Base-by-base conservation (phyloP, 1,284 basidiomycete species). In the Trametes pubescens region DNA sequence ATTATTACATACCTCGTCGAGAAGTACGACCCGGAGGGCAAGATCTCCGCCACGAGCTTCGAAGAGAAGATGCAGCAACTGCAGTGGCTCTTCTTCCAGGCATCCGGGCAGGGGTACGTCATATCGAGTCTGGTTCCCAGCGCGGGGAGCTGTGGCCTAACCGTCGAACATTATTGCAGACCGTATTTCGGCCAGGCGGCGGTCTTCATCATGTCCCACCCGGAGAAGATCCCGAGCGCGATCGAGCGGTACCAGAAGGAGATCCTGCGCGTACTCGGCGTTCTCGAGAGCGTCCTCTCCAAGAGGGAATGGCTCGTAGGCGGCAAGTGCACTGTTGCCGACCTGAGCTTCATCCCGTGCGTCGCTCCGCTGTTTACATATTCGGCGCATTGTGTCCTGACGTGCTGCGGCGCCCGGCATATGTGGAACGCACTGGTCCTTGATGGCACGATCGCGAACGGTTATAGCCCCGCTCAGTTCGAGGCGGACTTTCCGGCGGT, bases 1-100 rank as follows among this genome's bases (percentile, higher is more conserved):
- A 77, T 77, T 64, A 51, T 80, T 18, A 44, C 62, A 7, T 79
- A 79, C 69, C 66, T 80, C 38, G 69, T 74, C 46, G 71, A 72
- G 48, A 73, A 69, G 57, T 79, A 79, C 70, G 77, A 79, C 66
- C 66, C 57, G 6, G 74, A 77, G 57, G 64, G 71, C 65, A 76
- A 71, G 66, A 65, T 78, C 62, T 70, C 71, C 9, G 72, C 72
- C 38, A 59, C 68, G 34, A 64, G 59, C 6, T 57, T 66, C 21
- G 69, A 73, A 51, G 69, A 69, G 22, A 68, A 69, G 34, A 65
- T 66, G 46, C 60, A 69, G 46, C 55, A 66, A 44, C 56, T 71
- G 9, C 71, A 73, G 58, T 74, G 73, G 74, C 65, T 74, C 44
- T 72, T 73, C 65, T 75, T 75, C 68, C 73, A 73, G 56, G 63